A percentile compares a stretch with the other conserved stretches of the same genome.
Conservation (phyloP, 306 rosid species). For the Prunus salicina region DNA sequence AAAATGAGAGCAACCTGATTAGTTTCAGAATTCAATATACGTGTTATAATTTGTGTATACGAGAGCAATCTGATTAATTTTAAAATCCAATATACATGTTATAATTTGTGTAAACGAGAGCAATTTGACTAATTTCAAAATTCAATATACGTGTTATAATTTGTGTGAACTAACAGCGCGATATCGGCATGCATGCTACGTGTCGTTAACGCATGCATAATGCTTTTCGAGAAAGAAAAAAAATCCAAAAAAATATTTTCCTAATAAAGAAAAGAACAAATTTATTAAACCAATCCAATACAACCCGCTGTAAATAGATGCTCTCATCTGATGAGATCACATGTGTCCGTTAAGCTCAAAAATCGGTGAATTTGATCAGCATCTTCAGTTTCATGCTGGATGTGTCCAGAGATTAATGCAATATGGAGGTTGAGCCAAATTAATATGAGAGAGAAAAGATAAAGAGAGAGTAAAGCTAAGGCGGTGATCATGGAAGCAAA, state of each 20-base stretch:
- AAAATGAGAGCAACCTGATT: too few species aligned
- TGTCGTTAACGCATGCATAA: neutral
- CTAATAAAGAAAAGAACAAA: neutral
- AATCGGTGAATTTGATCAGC: neutral
- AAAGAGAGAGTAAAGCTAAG: constrained; percentile 1
- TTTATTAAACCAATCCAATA: neutral
- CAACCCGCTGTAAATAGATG: neutral
- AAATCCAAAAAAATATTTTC: neutral
- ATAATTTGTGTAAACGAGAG: too few species aligned
- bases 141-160: neutral
- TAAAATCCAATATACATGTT: too few species aligned
- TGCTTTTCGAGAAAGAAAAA: neutral
- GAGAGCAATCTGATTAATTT: too few species aligned
- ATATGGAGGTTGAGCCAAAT: constrained; percentile 15
- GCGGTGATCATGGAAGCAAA: constrained; percentile 39
- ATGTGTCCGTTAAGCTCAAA: constrained; percentile 4
- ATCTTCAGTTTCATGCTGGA: neutral
- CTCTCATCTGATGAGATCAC: constrained; percentile 1
- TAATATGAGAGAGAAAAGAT: constrained; percentile 37
- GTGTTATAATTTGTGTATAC: neutral
- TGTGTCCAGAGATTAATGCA: neutral
- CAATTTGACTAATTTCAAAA: too few species aligned
- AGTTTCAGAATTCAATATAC: too few species aligned
- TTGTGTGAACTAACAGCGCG: neutral
- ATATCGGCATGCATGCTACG: neutral